These are phyloP conservation scores for Auxenochlorella protothecoides DNA, from an alignment of 139 green algal genomes.

Conservation along the genomic window DNA sequence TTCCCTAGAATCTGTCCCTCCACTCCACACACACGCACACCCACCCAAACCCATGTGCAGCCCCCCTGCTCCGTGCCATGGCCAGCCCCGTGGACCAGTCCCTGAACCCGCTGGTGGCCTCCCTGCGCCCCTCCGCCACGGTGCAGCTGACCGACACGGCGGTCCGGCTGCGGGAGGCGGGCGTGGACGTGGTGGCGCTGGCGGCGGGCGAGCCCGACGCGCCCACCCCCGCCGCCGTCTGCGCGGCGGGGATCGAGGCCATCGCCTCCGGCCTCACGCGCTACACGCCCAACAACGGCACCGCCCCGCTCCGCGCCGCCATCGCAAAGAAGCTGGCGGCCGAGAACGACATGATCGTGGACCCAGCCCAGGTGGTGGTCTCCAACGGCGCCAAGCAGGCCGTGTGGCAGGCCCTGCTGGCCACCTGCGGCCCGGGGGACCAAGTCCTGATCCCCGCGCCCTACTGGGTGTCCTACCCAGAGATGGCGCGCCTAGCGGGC, in stretches of 20 bases:
- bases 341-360: slow-evolving; percentile 86
- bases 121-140: slow-evolving; percentile 78
- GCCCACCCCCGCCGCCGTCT: slow-evolving; percentile 62
- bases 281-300: slow-evolving; percentile 92
- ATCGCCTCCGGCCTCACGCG: slow-evolving; percentile 71
- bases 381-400: slow-evolving; percentile 94
- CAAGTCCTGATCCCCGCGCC: slow-evolving; percentile 91
- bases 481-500: slow-evolving; percentile 83
- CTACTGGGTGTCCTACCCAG: slow-evolving; percentile 95
- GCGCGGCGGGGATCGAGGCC: slow-evolving; percentile 67
- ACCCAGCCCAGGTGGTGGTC: slow-evolving; percentile 73
- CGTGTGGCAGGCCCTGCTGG: slow-evolving; percentile 79
- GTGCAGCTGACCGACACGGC: slow-evolving; percentile 90
- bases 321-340: slow-evolving; percentile 78
- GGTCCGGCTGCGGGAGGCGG: slow-evolving; percentile 54
- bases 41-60: no score
- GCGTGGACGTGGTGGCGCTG: slow-evolving; percentile 80
- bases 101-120: slow-evolving; percentile 66
- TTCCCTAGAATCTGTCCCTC: no score
- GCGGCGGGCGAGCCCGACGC: slow-evolving; percentile 86
- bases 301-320: slow-evolving; percentile 61
- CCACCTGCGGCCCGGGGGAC: slow-evolving; percentile 47
- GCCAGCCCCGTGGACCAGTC: no score
- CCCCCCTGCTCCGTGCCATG: no score
- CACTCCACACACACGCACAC: no score